phyloP scores from a whole-genome alignment of 768 basidiomycete genomes.

The Xerocomus spinulosus region DNA sequence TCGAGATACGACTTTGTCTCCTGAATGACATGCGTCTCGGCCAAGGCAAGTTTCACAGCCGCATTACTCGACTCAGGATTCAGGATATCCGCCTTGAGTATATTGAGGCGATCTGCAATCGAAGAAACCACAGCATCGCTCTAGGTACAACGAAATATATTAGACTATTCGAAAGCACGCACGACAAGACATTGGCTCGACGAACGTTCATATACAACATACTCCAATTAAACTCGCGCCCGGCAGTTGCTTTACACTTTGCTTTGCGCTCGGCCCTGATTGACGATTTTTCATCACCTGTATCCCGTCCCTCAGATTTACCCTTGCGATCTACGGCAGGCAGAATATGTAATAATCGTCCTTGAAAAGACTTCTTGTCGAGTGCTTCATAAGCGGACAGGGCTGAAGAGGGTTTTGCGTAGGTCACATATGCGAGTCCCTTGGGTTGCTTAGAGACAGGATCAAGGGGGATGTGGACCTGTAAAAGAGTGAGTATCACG shows the following conservation, averaged over 20 bases:
- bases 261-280: conserved; percentile 57
- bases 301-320: conserved; percentile 39
- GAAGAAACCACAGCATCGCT: conserved; percentile 92
- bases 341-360: conserved; percentile 85
- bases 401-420: conserved; percentile 41
- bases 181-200: conserved; percentile 26
- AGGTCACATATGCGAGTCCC: conserved; percentile 62
- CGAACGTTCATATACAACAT: conserved; percentile 97
- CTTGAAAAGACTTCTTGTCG: conserved; percentile 86
- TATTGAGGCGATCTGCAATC: conserved; percentile 82
- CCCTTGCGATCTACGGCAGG: conserved; percentile 71
- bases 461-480: conserved; percentile 60
- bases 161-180: conserved; percentile 14
- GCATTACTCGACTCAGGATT: conserved; percentile 78
- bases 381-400: conserved; percentile 70
- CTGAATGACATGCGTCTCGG: conserved; percentile 93
- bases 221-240: conserved; percentile 87
- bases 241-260: conserved; percentile 62
- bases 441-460: conserved; percentile 43
- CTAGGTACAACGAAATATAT: conserved; percentile 39
- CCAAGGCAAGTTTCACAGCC: conserved; percentile 92
- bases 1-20: conserved; percentile 93
- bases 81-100: conserved; percentile 83
- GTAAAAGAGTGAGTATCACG: conserved; percentile 4
- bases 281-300: conserved; percentile 40